Evolutionary conservation across 257 asterid species (phyloP).

Genomic region (Buddleja alternifolia): DNA sequence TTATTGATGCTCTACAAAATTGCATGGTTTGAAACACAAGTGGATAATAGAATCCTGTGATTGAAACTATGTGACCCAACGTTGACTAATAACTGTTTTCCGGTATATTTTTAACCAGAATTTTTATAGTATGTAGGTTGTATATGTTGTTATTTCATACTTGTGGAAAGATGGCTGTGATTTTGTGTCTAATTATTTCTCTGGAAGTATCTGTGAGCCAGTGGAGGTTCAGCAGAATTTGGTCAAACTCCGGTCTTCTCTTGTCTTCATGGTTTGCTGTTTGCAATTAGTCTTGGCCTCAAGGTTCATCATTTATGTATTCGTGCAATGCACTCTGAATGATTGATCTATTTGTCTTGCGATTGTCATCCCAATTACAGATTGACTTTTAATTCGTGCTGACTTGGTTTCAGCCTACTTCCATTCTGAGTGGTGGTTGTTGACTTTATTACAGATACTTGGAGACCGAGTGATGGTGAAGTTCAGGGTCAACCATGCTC

Average conservation of each 20-base stretch:
- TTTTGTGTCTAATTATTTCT: not conserved
- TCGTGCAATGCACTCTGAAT: not conserved
- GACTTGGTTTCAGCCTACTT: not conserved
- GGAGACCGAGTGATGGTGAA: constrained; percentile 31
- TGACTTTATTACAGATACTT: constrained; percentile 41
- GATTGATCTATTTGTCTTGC: not conserved
- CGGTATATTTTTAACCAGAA: not conserved
- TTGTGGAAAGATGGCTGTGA: not conserved
- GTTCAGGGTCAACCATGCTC: constrained; percentile 34
- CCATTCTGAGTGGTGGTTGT: constrained; percentile 11
- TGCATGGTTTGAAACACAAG: not conserved
- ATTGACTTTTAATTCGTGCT: not conserved
- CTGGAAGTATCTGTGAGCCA: not conserved
- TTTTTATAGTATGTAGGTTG: not conserved
- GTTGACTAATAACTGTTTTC: not conserved
- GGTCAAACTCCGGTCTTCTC: not conserved
- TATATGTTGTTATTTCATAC: not conserved
- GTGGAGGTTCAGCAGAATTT: not conserved
- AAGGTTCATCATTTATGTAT: not conserved
- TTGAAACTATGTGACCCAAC: not conserved
- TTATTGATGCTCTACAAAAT: not conserved
- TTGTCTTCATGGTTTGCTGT: not conserved
- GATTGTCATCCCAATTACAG: not conserved
- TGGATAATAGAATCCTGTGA: not conserved
- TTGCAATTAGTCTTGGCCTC: not conserved